A percentile compares a stretch with the other conserved stretches of the same genome.
phyloP scores from a whole-genome alignment of 805 yeast species.

The Zygosaccharomyces lentus region DNA sequence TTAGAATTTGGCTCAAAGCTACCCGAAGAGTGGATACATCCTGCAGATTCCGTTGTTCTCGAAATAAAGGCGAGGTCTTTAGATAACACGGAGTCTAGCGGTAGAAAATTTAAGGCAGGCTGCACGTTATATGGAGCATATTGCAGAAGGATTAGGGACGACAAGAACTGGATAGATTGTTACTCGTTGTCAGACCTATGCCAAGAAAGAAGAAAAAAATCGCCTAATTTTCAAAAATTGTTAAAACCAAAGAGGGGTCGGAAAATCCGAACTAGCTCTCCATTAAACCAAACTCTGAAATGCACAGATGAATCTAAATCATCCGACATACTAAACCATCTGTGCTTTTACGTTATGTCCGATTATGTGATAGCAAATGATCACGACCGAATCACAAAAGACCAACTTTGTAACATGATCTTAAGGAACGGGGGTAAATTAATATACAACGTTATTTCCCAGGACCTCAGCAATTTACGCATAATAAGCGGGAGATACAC shows the following conservation, averaged over 20 bases:
- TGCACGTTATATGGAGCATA: constrained; percentile 75
- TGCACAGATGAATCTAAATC: constrained; percentile 7
- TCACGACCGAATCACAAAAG: constrained; percentile 29
- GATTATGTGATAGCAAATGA: constrained; percentile 38
- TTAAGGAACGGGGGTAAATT: constrained; percentile 50
- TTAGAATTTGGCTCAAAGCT: constrained; percentile 53
- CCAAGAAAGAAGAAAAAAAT: constrained; percentile 14
- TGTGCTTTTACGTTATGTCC: constrained; percentile 49
- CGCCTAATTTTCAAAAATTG: constrained; percentile 17
- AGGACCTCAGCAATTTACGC: constrained; percentile 18
- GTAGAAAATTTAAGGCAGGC: constrained; percentile 52
- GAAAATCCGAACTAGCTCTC: constrained; percentile 20
- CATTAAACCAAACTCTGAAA: constrained; percentile 1
- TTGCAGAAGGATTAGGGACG: constrained; percentile 61
- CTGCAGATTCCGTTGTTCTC: constrained; percentile 68
- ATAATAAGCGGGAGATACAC: constrained; percentile 41
- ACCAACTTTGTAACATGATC: constrained; percentile 39
- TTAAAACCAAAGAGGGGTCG: constrained; percentile 33
- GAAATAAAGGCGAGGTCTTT: constrained; percentile 81
- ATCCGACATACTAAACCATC: constrained; percentile 41
- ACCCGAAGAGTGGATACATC: constrained; percentile 78
- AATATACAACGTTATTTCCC: constrained; percentile 33
- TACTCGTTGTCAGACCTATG: constrained; percentile 50
- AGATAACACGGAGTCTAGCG: constrained; percentile 42
- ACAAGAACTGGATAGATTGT: constrained; percentile 57